Conservation (phyloP, 768 basidiomycete species). For the Royoungia palumana region DNA sequence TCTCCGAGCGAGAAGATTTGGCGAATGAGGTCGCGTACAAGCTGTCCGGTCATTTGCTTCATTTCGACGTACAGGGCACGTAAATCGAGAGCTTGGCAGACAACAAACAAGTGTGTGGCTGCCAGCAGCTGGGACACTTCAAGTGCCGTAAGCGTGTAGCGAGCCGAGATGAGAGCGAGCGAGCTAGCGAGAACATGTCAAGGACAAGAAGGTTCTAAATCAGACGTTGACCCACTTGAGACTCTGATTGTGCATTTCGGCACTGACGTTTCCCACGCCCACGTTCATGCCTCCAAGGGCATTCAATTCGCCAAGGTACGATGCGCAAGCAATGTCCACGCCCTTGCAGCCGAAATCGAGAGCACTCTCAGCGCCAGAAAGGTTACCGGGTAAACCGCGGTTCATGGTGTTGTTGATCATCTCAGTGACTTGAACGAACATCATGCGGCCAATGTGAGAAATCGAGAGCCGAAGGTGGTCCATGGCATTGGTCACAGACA, state of each 20-base stretch:
- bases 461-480: conserved; percentile 77
- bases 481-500: conserved; percentile 83
- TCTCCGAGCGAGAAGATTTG: conserved; percentile 11
- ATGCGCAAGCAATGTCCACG: conserved; percentile 78
- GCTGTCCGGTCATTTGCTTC: conserved; percentile 27
- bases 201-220: too few species aligned
- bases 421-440: conserved; percentile 61
- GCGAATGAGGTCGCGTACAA: conserved; percentile 19
- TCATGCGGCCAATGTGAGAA: conserved; percentile 67
- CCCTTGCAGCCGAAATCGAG: conserved; percentile 83
- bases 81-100: conserved; percentile 83
- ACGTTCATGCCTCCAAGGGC: conserved; percentile 73
- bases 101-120: conserved; percentile 71
- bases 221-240: conserved; percentile 59
- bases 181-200: conserved; percentile 46
- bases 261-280: conserved; percentile 79
- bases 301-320: conserved; percentile 80
- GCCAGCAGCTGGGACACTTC: conserved; percentile 75
- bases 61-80: conserved; percentile 74
- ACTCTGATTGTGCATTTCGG: conserved; percentile 92
- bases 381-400: conserved; percentile 76
- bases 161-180: conserved; percentile 77
- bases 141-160: conserved; percentile 73
- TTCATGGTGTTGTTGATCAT: conserved; percentile 59
- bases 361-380: conserved; percentile 77